Conservation (phyloP, 345 rosid species). For the Murraya koenigii region DNA sequence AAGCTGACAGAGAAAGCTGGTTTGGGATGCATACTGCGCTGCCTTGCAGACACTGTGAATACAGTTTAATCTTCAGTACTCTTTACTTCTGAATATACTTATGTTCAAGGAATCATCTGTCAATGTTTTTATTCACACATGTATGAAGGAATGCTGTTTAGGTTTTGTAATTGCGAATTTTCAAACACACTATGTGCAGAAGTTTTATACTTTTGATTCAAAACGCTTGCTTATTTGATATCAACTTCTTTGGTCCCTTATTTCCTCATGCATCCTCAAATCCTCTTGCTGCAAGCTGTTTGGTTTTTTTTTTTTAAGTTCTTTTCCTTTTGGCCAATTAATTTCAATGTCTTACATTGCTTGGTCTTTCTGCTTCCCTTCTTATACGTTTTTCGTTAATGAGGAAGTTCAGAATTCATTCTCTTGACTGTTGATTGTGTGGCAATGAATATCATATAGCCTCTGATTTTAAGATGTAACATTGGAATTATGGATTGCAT, state of each 20-base stretch:
- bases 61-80: slow-evolving; percentile 46
- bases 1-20: slow-evolving; percentile 90
- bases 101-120: neutral
- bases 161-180: neutral
- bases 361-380: neutral
- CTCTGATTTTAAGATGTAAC: neutral
- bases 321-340: neutral
- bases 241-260: neutral
- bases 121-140: neutral
- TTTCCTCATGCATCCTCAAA: neutral
- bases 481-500: neutral
- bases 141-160: neutral
- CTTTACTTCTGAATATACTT: neutral
- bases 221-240: neutral
- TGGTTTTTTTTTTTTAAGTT: neutral
- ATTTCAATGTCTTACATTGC: neutral
- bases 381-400: neutral
- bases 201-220: neutral
- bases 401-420: neutral
- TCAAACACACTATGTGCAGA: neutral
- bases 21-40: slow-evolving; percentile 81
- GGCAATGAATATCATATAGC: neutral
- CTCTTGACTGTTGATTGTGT: neutral
- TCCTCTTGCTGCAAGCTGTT: neutral
- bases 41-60: slow-evolving; percentile 73